Conservation (phyloP, 1,139 yeast genomes). For the Pichia sp. region DNA sequence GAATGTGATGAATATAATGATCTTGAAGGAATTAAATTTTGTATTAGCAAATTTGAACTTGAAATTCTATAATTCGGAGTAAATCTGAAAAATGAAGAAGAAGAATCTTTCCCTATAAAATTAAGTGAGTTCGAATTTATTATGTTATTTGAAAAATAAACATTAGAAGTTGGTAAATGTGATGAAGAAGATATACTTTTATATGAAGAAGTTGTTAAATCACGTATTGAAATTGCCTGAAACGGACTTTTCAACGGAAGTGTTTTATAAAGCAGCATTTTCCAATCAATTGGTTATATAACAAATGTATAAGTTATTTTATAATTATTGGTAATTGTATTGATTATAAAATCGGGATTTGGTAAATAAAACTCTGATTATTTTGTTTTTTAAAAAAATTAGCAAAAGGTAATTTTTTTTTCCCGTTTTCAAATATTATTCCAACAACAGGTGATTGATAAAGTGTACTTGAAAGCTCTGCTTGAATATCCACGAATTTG, state of each 20-base stretch:
- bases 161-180: slow-evolving; percentile 7
- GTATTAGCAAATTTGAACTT: not conserved
- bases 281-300: not conserved
- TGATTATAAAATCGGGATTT: too few relatives aligned
- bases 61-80: slow-evolving; percentile 22
- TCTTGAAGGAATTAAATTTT: not conserved
- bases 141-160: slow-evolving; percentile 21
- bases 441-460: too few relatives aligned
- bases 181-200: not conserved
- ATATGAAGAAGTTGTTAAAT: not conserved
- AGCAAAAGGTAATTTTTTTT: too few relatives aligned
- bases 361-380: too few relatives aligned
- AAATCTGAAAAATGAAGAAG: slow-evolving; percentile 17
- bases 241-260: not conserved
- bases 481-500: too few relatives aligned
- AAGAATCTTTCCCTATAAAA: slow-evolving; percentile 9
- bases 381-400: too few relatives aligned
- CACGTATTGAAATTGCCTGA: not conserved
- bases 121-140: slow-evolving; percentile 13
- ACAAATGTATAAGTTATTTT: not conserved
- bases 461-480: too few relatives aligned
- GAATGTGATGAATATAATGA: slow-evolving; percentile 13
- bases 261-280: not conserved
- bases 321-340: not conserved
- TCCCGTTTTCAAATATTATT: too few relatives aligned